These are phyloP conservation scores for Glutinoglossum americanum DNA, from an alignment of 495 filamentous ascomycete species.

Conservation along the genomic window DNA sequence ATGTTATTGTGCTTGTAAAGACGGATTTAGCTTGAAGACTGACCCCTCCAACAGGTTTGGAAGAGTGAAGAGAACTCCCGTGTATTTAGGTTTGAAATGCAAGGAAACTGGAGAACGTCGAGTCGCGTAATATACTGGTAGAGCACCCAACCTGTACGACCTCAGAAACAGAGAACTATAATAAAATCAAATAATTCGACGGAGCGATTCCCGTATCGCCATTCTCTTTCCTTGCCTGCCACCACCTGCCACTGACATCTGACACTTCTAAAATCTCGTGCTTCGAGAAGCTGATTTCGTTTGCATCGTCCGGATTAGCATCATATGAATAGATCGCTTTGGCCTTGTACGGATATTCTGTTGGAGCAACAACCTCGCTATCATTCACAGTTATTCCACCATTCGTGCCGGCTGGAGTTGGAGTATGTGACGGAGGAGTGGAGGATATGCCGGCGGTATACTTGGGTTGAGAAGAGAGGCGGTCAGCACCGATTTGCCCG, in stretches of 20 bases:
- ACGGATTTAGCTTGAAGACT: neutral
- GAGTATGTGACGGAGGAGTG: neutral
- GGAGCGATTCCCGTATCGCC: constrained; percentile 95
- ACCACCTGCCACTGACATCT: constrained; percentile 94
- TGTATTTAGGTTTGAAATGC: neutral
- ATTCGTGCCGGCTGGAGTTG: neutral
- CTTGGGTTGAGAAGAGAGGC: constrained; percentile 33
- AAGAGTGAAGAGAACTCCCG: neutral
- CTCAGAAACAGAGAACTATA: constrained; percentile 31
- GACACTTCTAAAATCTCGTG: constrained; percentile 94
- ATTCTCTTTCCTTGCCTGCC: constrained; percentile 88
- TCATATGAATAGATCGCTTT: constrained; percentile 99
- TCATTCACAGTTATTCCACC: neutral
- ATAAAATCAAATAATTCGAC: constrained; percentile 90
- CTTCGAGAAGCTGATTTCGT: constrained; percentile 93
- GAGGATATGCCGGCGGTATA: constrained; percentile 19
- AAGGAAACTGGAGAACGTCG: neutral
- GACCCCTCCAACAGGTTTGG: neutral
- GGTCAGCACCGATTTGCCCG: constrained; percentile 32
- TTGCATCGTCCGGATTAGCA: constrained; percentile 92
- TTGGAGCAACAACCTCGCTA: constrained; percentile 50
- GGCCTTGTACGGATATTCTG: constrained; percentile 89
- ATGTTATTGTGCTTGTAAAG: neutral
- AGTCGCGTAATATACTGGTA: neutral
- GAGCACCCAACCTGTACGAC: neutral